Evolutionary conservation across 2,329 filamentous ascomycete genomes (phyloP).

Genomic region (Alternaria sp.): DNA sequence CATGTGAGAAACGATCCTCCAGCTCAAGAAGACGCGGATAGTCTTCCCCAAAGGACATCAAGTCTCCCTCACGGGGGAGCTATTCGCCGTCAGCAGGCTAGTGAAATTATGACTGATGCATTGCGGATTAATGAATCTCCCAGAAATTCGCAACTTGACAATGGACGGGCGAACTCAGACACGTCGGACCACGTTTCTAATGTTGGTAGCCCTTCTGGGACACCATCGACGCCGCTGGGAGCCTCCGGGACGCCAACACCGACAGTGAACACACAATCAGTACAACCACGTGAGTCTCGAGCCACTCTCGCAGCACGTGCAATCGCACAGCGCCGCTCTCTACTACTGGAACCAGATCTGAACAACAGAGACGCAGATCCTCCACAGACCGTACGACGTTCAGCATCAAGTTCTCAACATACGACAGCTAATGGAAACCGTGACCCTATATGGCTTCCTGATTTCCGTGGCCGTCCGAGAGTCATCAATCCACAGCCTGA

Average conservation of each 20-base stretch:
- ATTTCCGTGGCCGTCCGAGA: neutral
- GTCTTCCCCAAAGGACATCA: neutral
- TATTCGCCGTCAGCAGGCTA: neutral
- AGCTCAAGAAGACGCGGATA: neutral
- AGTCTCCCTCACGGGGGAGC: neutral
- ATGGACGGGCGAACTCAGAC: neutral
- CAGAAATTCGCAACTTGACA: neutral
- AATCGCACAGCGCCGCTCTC: conserved; percentile 3
- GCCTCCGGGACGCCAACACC: neutral
- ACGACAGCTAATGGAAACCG: neutral
- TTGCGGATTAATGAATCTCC: neutral
- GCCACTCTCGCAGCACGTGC: conserved; percentile 3
- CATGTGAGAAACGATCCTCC: neutral
- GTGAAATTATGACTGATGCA: neutral
- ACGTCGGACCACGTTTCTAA: neutral
- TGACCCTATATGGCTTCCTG: neutral
- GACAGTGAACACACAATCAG: neutral
- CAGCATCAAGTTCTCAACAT: neutral
- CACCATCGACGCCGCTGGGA: neutral
- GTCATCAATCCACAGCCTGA: neutral
- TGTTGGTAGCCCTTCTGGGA: neutral
- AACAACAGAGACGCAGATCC: neutral
- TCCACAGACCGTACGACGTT: neutral
- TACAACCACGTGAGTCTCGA: conserved; percentile 3
- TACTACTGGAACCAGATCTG: neutral